A percentile compares a stretch with the other conserved stretches of the same genome.
Evolutionary conservation across 2,329 filamentous ascomycete genomes (phyloP).

Genomic region (Phyllosticta ampelicida): DNA sequence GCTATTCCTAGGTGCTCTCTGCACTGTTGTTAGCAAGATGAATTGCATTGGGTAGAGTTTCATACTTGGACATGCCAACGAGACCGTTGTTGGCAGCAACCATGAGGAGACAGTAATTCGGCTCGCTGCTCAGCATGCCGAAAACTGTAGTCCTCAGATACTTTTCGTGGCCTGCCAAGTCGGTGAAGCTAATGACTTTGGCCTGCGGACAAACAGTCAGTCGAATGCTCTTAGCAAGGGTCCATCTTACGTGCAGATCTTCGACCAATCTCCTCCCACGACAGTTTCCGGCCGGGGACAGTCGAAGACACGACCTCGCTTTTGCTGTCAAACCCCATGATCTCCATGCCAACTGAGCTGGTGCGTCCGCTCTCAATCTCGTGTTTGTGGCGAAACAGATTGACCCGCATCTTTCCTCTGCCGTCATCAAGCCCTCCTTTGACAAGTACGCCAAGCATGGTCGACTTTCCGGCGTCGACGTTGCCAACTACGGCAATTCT

Average conservation of each 20-base stretch:
- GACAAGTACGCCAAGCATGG: constrained; percentile 87
- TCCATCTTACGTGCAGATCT: constrained; percentile 49
- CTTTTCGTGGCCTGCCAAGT: constrained; percentile 88
- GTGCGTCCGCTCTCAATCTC: constrained; percentile 93
- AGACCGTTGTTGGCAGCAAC: constrained; percentile 96
- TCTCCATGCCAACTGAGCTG: constrained; percentile 96
- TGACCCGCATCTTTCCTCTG: constrained; percentile 83
- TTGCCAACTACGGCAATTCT: constrained; percentile 95
- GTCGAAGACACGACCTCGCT: constrained; percentile 75
- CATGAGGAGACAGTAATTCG: constrained; percentile 97
- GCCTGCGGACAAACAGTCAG: constrained; percentile 33
- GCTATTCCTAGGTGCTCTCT: constrained; percentile 90
- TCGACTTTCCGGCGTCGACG: constrained; percentile 94
- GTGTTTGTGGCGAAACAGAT: constrained; percentile 95
- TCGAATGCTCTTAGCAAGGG: background rate
- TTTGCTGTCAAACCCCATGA: constrained; percentile 87
- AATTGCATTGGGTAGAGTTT: background rate
- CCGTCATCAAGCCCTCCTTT: constrained; percentile 95
- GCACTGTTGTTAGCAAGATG: background rate
- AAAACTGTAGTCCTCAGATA: constrained; percentile 96
- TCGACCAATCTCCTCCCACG: constrained; percentile 96
- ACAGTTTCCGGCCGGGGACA: constrained; percentile 73
- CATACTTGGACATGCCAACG: constrained; percentile 81
- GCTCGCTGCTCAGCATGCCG: constrained; percentile 83
- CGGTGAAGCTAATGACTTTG: constrained; percentile 94